Percentiles rank a stretch among this genome's conserved stretches.
phyloP scores from a whole-genome alignment of 306 rosid species.

The Corylus americana region DNA sequence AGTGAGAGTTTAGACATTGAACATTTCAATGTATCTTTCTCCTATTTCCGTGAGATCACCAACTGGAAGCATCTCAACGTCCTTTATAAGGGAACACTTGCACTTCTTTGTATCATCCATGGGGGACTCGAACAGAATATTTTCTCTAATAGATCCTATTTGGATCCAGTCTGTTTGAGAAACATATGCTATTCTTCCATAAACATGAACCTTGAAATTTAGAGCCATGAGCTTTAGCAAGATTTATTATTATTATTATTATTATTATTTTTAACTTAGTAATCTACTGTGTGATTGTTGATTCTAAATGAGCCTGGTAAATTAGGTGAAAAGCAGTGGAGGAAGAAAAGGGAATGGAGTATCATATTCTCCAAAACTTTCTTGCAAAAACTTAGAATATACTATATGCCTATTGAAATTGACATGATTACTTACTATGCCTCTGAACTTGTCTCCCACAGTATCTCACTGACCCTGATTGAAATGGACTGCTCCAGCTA shows the following conservation, averaged over 20 bases:
- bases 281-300: background rate
- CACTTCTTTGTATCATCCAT: conserved; percentile 53
- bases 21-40: conserved; percentile 37
- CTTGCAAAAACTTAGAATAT: background rate
- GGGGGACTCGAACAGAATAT: conserved; percentile 50
- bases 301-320: background rate
- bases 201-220: conserved; percentile 38
- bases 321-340: background rate
- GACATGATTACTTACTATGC: conserved; percentile 26
- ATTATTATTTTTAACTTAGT: background rate
- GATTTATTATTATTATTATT: background rate
- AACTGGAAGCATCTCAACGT: conserved; percentile 57
- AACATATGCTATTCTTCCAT: conserved; percentile 60
- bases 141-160: conserved; percentile 52
- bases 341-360: background rate
- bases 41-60: conserved; percentile 59
- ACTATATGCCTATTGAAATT: background rate
- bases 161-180: conserved; percentile 68
- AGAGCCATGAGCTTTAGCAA: background rate
- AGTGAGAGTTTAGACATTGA: too few relatives aligned
- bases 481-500: conserved; percentile 21
- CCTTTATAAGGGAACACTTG: conserved; percentile 50
- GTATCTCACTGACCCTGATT: conserved; percentile 14
- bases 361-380: background rate
- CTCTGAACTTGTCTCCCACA: conserved; percentile 30